phyloP scores from a whole-genome alignment of 305 asterid genomes.

The Plantago lanceolata region DNA sequence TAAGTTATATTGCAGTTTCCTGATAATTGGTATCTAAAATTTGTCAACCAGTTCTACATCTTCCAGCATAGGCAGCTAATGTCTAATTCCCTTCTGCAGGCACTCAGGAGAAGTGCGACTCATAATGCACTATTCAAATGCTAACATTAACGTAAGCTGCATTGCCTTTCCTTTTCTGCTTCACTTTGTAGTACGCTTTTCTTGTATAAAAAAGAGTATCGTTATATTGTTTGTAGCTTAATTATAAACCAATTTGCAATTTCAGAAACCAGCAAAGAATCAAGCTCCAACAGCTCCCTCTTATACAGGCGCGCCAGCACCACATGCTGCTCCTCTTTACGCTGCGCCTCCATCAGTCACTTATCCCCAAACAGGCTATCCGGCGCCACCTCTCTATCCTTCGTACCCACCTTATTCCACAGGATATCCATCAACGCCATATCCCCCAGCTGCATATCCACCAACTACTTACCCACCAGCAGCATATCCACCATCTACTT shows the following conservation, averaged over 20 bases:
- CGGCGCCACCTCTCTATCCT: slow-evolving; percentile 32
- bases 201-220: not conserved
- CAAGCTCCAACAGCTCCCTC: slow-evolving; percentile 53
- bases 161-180: not conserved
- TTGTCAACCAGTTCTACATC: not conserved
- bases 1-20: not conserved
- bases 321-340: slow-evolving; percentile 36
- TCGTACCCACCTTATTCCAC: slow-evolving; percentile 31
- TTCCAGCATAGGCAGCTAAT: not conserved
- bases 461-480: slow-evolving; percentile 34
- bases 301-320: slow-evolving; percentile 27
- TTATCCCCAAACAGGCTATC: slow-evolving; percentile 36
- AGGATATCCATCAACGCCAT: slow-evolving; percentile 39
- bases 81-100: slow-evolving; percentile 38
- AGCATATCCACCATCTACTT: slow-evolving; percentile 39
- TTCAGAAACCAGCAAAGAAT: slow-evolving; percentile 61
- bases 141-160: slow-evolving; percentile 57
- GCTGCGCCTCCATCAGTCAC: slow-evolving; percentile 42
- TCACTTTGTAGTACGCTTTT: slow-evolving; percentile 4
- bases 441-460: slow-evolving; percentile 58
- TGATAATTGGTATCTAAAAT: not conserved
- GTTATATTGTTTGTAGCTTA: not conserved
- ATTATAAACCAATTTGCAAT: not conserved
- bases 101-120: slow-evolving; percentile 82
- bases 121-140: slow-evolving; percentile 76